Evolutionary conservation across 805 yeast genomes (phyloP), one percentile per base, ranked within the genome.

Genomic region (Candida orba): DNA sequence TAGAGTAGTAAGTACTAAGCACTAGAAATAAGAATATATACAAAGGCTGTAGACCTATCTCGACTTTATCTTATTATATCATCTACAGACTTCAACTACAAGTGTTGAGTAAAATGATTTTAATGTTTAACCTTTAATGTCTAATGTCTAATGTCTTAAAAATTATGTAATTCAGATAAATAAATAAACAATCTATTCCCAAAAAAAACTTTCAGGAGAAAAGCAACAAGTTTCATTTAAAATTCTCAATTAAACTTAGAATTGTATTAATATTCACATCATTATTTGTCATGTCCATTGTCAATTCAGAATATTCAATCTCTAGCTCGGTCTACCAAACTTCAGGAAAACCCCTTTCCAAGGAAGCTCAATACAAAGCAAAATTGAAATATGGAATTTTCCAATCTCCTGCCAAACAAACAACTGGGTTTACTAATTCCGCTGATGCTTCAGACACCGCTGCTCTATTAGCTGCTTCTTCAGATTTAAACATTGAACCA

Each of bases 281-380:
- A 27, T 27, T 10, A n/a, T 32, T 9, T 7, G 15, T 9, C 20
- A 53, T 54, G 58, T 54, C 58, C 13, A 45, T 54, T 27, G 53
- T 46, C 36, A 49, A 50, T 41, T 49, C 58, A 9, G 53, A 46
- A 37, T 44, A 43, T 47, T 45, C 56, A 33, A 36, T 45, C 22
- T 46, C 49, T 12, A 40, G 65, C 38, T 64, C 73, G 0, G 79
- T 77, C 40, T 84, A 84, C 60, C 88, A 82, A 58, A 71, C 77
- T 37, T 70, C 76, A 50, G 90, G 87, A 9, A 78, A 77, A 54
- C 88, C 87, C 12, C 68, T 84, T 44, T 79, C 87, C 35, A 78
- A 76, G 52, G 86, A 81, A 58, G 93, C 93, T 7, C 64, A 81
- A 44, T 84, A 84, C 65, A 81, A 76, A 53, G 90, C 87, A 43